Evolutionary conservation across 169 alveolate genomes (phyloP).

Genomic region (Besnoitia besnoiti): DNA sequence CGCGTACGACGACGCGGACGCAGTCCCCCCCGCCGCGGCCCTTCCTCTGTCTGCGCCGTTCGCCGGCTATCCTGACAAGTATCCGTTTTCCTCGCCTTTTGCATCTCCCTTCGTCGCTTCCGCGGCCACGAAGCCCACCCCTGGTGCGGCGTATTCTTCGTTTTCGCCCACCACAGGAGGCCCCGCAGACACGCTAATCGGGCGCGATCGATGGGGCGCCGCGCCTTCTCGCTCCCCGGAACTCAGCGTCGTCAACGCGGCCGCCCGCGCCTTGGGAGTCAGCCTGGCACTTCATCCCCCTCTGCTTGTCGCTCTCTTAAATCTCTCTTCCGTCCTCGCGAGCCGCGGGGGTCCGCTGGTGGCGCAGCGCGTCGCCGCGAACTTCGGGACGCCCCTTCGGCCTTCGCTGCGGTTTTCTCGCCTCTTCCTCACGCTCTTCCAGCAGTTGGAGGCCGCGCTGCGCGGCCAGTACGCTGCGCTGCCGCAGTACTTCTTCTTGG

Average conservation of each 20-base stretch:
- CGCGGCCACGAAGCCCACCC: conserved; percentile 41
- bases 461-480: conserved; percentile 63
- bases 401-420: conserved; percentile 18
- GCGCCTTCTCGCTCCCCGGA: background rate
- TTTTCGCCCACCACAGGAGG: conserved; percentile 48
- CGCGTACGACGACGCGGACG: background rate
- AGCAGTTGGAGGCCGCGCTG: conserved; percentile 60
- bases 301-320: background rate
- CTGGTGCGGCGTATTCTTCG: conserved; percentile 5
- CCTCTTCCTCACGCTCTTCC: conserved; percentile 61
- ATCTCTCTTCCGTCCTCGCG: conserved; percentile 25
- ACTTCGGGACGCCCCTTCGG: background rate
- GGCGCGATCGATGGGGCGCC: background rate
- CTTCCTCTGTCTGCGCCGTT: background rate
- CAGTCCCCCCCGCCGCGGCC: background rate
- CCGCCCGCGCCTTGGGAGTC: conserved; percentile 60
- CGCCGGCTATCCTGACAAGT: background rate
- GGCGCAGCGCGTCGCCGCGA: conserved; percentile 43
- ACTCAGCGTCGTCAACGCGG: conserved; percentile 39
- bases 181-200: conserved; percentile 42
- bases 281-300: conserved; percentile 40
- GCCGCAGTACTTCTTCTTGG: conserved; percentile 56
- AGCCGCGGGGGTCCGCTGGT: conserved; percentile 52
- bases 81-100: background rate
- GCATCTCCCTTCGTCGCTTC: background rate